phyloP scores from a whole-genome alignment of 495 filamentous ascomycete species.

The Sphaerosporella brunnea region DNA sequence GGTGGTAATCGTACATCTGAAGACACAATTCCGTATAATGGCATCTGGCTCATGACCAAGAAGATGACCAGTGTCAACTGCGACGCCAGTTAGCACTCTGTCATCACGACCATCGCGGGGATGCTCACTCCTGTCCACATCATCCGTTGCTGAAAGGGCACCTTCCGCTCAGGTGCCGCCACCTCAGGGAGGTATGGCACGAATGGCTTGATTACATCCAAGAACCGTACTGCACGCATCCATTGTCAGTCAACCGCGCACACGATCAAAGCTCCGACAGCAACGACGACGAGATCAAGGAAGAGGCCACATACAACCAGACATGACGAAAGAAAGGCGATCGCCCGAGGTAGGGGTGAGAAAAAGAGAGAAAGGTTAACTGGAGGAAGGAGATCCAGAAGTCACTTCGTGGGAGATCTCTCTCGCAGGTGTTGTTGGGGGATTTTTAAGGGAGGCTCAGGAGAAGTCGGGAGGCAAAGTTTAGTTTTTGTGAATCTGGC shows the following conservation, averaged over 20 bases:
- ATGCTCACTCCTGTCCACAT: constrained; percentile 85
- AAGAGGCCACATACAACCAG: not conserved
- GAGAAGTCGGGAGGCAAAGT: not conserved
- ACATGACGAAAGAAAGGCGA: constrained; percentile 3
- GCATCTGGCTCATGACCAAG: constrained; percentile 99
- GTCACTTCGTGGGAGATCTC: constrained; percentile 12
- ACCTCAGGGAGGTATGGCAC: constrained; percentile 98
- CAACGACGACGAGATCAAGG: not conserved
- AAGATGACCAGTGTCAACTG: constrained; percentile 88
- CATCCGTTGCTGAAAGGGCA: constrained; percentile 95
- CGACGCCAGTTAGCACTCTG: constrained; percentile 27
- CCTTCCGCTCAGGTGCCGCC: constrained; percentile 86
- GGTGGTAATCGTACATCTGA: constrained; percentile 42
- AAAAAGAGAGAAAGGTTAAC: constrained; percentile 7
- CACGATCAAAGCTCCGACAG: not conserved
- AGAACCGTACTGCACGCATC: constrained; percentile 68
- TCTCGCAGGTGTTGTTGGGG: constrained; percentile 8
- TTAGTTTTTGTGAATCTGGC: not conserved
- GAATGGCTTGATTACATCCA: constrained; percentile 98
- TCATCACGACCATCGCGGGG: not conserved
- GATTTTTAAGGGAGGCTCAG: constrained; percentile 9
- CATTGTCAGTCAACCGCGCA: constrained; percentile 1
- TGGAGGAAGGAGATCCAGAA: constrained; percentile 15
- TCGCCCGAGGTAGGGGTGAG: constrained; percentile 12
- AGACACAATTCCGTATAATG: constrained; percentile 85